Conservation (phyloP, 139 green algal species). For the Coelastrella sp. region DNA sequence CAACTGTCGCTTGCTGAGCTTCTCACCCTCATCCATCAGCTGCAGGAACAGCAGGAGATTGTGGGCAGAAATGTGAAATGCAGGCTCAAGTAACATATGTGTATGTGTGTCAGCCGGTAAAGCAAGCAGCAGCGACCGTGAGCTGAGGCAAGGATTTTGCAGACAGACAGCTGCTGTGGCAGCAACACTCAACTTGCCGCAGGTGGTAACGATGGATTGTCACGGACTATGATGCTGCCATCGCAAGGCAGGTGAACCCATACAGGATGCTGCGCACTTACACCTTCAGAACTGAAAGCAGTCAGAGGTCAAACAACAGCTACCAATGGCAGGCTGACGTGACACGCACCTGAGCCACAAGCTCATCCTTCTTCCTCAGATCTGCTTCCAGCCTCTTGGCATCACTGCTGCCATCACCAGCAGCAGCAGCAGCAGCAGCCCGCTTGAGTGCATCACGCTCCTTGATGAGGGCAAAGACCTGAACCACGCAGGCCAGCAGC, state of each 20-base stretch:
- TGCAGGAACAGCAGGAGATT: background rate
- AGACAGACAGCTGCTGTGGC: background rate
- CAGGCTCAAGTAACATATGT: background rate
- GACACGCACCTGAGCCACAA: constrained; percentile 30
- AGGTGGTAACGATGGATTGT: too few species aligned
- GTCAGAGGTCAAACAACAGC: too few species aligned
- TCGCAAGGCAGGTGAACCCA: too few species aligned
- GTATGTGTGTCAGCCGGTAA: background rate
- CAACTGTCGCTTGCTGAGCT: constrained; percentile 83
- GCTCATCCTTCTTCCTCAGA: constrained; percentile 35
- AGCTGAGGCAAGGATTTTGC: background rate
- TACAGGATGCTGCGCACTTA: too few species aligned
- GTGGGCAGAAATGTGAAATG: background rate
- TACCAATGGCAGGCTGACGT: background rate
- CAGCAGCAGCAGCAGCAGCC: constrained; percentile 54
- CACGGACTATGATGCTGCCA: too few species aligned
- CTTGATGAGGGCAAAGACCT: constrained; percentile 93
- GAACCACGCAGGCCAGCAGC: background rate
- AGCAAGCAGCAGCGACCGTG: background rate
- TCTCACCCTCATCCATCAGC: constrained; percentile 77
- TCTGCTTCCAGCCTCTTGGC: background rate
- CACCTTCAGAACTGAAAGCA: too few species aligned
- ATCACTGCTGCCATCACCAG: background rate
- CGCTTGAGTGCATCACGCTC: constrained; percentile 91
- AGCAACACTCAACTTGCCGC: background rate